Evolutionary conservation across 352 stramenopile species (phyloP).

Genomic region (Achlya hypogyna): DNA sequence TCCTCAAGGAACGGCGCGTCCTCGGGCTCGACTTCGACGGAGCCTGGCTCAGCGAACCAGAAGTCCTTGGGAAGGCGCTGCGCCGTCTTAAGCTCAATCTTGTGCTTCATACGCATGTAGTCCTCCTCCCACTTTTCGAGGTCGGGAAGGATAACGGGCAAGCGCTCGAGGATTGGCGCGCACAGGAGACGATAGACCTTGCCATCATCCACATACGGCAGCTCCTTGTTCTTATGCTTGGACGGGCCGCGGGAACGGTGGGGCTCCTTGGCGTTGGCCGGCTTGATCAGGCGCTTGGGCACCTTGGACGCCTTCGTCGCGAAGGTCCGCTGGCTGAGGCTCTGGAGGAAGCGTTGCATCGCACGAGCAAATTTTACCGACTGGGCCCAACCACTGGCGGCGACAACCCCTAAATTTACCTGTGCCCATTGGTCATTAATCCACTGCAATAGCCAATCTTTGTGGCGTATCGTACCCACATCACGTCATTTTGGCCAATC

Average conservation of each 20-base stretch:
- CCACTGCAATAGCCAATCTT: neutral
- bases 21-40: conserved; percentile 61
- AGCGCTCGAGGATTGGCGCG: conserved; percentile 58
- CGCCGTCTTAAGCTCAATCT: conserved; percentile 62
- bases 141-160: conserved; percentile 69
- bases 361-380: conserved; percentile 4
- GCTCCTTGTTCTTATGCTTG: conserved; percentile 46
- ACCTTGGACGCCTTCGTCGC: conserved; percentile 37
- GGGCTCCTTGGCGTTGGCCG: conserved; percentile 24
- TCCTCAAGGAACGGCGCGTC: conserved; percentile 57
- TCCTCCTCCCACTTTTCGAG: conserved; percentile 64
- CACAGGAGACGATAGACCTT: conserved; percentile 76
- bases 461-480: neutral
- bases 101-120: conserved; percentile 63
- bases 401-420: neutral
- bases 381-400: neutral
- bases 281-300: conserved; percentile 28
- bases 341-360: conserved; percentile 12
- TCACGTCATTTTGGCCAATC: neutral
- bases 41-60: conserved; percentile 75
- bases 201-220: conserved; percentile 48
- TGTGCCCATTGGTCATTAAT: neutral
- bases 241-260: conserved; percentile 42
- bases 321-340: conserved; percentile 30
- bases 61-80: conserved; percentile 75